Percentiles rank a stretch among this genome's conserved stretches.
Conservation (phyloP, 2,329 filamentous ascomycete genomes). For the Aspergillus nomiae region DNA sequence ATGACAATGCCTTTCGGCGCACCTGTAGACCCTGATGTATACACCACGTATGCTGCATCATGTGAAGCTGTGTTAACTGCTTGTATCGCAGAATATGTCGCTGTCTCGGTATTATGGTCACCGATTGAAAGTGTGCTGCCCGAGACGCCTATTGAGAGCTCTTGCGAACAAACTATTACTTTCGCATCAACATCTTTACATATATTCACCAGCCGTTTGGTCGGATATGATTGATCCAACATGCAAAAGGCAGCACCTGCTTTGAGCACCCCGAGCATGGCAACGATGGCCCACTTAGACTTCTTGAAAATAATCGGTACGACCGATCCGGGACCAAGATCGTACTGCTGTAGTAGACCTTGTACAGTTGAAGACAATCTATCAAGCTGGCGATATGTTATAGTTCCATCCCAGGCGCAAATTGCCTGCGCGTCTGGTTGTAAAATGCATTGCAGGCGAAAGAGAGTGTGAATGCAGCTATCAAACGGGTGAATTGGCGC, state of each 20-base stretch:
- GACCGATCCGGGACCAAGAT: neutral
- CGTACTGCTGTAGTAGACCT: neutral
- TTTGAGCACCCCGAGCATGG: conserved; percentile 26
- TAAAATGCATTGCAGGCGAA: conserved; percentile 1
- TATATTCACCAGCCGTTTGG: conserved; percentile 36
- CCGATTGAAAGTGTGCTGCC: neutral
- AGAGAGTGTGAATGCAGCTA: conserved; percentile 5
- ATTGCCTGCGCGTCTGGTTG: conserved; percentile 14
- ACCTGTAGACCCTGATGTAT: conserved; percentile 82
- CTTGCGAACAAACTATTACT: conserved; percentile 17
- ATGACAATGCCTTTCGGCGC: conserved; percentile 83
- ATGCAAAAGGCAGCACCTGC: conserved; percentile 29
- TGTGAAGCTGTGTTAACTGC: conserved; percentile 5
- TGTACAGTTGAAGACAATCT: neutral
- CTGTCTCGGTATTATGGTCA: neutral
- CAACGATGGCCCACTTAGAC: conserved; percentile 8
- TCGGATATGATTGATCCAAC: conserved; percentile 30
- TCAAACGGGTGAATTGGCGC: neutral
- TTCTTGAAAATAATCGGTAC: conserved; percentile 3
- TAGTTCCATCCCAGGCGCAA: conserved; percentile 20
- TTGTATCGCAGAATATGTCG: conserved; percentile 1
- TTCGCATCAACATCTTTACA: conserved; percentile 16
- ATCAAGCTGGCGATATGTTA: conserved; percentile 14
- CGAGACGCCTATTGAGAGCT: neutral
- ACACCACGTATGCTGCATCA: conserved; percentile 37